Conservation (phyloP, 768 basidiomycete genomes). For the Clavulina sp. region DNA sequence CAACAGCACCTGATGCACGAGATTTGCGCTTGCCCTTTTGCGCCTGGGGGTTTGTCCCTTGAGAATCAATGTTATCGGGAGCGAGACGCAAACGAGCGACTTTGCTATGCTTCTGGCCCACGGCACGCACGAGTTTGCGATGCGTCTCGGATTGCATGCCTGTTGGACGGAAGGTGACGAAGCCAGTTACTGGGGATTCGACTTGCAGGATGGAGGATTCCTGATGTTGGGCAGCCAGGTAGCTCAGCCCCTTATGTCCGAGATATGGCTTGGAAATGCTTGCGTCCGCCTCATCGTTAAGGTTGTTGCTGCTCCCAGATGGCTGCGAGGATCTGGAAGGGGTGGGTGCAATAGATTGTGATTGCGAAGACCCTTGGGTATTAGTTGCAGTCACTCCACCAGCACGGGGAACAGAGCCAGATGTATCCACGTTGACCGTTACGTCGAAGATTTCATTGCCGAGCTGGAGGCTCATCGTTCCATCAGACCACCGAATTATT, state of each 20-base stretch:
- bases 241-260: conserved; percentile 66
- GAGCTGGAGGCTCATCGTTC: conserved; percentile 71
- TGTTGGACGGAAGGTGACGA: conserved; percentile 69
- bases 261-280: conserved; percentile 7
- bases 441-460: conserved; percentile 94
- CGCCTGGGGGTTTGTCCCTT: background rate
- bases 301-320: conserved; percentile 4
- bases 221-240: conserved; percentile 81
- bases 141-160: conserved; percentile 85
- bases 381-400: no score
- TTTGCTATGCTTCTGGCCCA: conserved; percentile 72
- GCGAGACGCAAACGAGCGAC: conserved; percentile 63
- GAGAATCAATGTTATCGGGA: conserved; percentile 36
- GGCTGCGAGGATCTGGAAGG: conserved; percentile 14
- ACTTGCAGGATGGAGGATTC: conserved; percentile 73
- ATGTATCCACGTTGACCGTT: conserved; percentile 57
- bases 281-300: conserved; percentile 15
- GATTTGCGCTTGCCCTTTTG: background rate
- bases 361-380: conserved; percentile 18
- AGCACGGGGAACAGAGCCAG: conserved; percentile 39
- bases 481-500: conserved; percentile 91
- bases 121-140: conserved; percentile 70
- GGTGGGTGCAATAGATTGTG: conserved; percentile 12
- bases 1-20: background rate
- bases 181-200: conserved; percentile 66